Evolutionary conservation across 345 rosid genomes (phyloP).

Genomic region (Salix caprea): DNA sequence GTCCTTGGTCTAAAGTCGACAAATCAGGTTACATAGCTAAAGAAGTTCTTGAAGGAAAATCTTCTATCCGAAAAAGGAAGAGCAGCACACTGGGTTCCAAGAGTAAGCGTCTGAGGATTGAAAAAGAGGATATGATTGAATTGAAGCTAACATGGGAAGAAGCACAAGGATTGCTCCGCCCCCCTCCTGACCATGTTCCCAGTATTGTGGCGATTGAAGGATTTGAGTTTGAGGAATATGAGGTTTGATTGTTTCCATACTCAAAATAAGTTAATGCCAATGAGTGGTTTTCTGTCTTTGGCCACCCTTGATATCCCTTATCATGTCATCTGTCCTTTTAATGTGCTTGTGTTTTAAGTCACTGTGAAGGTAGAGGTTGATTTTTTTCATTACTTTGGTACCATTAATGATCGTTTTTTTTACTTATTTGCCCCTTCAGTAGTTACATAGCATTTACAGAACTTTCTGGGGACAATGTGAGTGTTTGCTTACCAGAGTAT

Average conservation of each 20-base stretch:
- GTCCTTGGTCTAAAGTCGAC: slow-evolving; percentile 62
- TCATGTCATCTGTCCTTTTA: background rate
- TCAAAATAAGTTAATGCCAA: background rate
- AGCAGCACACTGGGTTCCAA: slow-evolving; percentile 61
- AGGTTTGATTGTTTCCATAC: slow-evolving; percentile 44
- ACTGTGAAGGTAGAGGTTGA: background rate
- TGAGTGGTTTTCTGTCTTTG: background rate
- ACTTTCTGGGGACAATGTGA: background rate
- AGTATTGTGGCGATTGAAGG: slow-evolving; percentile 70
- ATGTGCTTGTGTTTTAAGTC: background rate
- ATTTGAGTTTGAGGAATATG: slow-evolving; percentile 87
- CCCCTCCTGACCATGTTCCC: slow-evolving; percentile 67
- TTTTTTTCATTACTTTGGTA: background rate
- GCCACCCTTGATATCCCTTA: background rate
- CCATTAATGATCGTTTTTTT: background rate
- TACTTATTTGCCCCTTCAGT: background rate
- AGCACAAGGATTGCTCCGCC: slow-evolving; percentile 82
- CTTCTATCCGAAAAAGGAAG: slow-evolving; percentile 60
- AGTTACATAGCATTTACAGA: background rate
- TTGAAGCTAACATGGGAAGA: slow-evolving; percentile 89
- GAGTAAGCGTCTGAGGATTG: slow-evolving; percentile 71
- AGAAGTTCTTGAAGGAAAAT: slow-evolving; percentile 57
- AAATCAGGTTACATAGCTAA: slow-evolving; percentile 67
- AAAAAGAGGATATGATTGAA: slow-evolving; percentile 68
- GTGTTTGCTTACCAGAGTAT: background rate